A percentile compares a stretch with the other conserved stretches of the same genome.
Evolutionary conservation across 805 yeast species (phyloP).

Genomic region (Kluyveromyces lactis): DNA sequence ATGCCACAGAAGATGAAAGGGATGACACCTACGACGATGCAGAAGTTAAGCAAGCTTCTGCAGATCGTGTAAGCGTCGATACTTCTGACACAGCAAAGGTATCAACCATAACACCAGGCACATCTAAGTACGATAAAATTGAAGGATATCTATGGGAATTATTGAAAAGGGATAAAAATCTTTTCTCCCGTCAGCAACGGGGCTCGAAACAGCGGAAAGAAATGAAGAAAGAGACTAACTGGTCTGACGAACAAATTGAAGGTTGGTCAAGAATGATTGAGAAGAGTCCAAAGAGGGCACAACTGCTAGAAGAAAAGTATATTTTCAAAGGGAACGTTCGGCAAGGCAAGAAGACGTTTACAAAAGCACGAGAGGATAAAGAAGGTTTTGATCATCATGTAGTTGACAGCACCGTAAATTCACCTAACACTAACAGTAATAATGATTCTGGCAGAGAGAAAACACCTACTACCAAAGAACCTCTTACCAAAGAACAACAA

Average conservation of each 20-base stretch:
- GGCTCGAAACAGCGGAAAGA: conserved; percentile 42
- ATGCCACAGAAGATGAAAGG: conserved; percentile 76
- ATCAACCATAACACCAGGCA: conserved; percentile 6
- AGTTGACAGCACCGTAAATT: not conserved
- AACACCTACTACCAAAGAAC: conserved; percentile 2
- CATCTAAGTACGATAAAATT: conserved; percentile 32
- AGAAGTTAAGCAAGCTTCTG: conserved; percentile 20
- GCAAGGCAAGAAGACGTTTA: conserved; percentile 26
- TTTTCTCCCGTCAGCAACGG: conserved; percentile 43
- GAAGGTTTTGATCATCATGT: not conserved
- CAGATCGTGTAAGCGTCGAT: conserved; percentile 12
- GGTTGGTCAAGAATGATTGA: conserved; percentile 83
- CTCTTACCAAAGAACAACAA: conserved; percentile 5
- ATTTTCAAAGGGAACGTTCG: conserved; percentile 38
- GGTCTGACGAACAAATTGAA: conserved; percentile 90
- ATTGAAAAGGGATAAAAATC: conserved; percentile 41
- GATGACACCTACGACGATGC: conserved; percentile 69
- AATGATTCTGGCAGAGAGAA: conserved; percentile 1
- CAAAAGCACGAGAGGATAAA: conserved; percentile 7
- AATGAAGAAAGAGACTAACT: conserved; percentile 44
- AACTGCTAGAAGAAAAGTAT: conserved; percentile 53
- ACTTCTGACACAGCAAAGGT: conserved; percentile 6
- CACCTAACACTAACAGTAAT: not conserved
- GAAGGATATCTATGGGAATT: conserved; percentile 52
- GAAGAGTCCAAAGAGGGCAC: conserved; percentile 54